Conservation (phyloP, 345 rosid genomes). For the Gossypium arboreum region DNA sequence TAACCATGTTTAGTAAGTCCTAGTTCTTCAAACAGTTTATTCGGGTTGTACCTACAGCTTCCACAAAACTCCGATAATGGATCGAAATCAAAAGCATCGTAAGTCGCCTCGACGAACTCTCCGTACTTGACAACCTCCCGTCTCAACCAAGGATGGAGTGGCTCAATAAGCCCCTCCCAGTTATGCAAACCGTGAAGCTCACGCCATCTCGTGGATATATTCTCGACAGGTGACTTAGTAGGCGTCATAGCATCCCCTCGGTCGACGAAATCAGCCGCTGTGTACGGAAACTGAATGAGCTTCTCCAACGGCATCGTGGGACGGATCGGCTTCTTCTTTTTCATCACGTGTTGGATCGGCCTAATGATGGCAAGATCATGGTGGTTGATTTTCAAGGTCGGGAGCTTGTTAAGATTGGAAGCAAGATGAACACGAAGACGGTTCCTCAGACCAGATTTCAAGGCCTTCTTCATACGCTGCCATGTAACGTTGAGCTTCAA, state of each 20-base stretch:
- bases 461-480: constrained; percentile 34
- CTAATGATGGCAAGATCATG: constrained; percentile 7
- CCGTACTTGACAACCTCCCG: constrained; percentile 58
- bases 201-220: constrained; percentile 44
- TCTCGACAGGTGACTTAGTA: constrained; percentile 47
- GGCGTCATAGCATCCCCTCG: constrained; percentile 58
- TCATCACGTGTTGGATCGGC: constrained; percentile 16
- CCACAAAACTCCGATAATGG: constrained; percentile 60
- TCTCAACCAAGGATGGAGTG: constrained; percentile 49
- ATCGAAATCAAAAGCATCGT: constrained; percentile 61
- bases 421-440: constrained; percentile 29
- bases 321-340: constrained; percentile 24
- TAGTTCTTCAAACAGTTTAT: constrained; percentile 46
- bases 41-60: constrained; percentile 49
- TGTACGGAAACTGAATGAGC: constrained; percentile 39
- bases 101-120: constrained; percentile 51
- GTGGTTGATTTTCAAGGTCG: constrained; percentile 20
- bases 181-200: constrained; percentile 42
- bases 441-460: constrained; percentile 14
- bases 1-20: constrained; percentile 51
- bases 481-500: constrained; percentile 37
- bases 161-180: constrained; percentile 51
- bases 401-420: constrained; percentile 25
- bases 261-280: constrained; percentile 49
- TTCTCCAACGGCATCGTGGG: constrained; percentile 34